Evolutionary conservation across 495 filamentous ascomycete genomes (phyloP).

Genomic region (Penicillium salamii): DNA sequence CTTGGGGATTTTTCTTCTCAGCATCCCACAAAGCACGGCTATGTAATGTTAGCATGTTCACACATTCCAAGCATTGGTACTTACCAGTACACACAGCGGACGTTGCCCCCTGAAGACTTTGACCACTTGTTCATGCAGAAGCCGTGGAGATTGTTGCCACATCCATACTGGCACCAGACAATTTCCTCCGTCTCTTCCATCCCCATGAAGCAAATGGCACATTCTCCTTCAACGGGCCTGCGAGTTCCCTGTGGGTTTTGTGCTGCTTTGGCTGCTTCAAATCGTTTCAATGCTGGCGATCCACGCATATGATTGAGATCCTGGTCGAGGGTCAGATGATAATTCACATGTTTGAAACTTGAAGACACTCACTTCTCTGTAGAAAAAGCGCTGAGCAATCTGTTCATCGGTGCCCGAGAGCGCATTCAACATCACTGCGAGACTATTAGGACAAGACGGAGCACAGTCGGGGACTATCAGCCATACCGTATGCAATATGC

Average conservation of each 20-base stretch:
- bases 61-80: slow-evolving; percentile 5
- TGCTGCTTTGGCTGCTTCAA: neutral
- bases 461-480: neutral
- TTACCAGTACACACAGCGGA: slow-evolving; percentile 67
- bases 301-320: neutral
- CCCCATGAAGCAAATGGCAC: slow-evolving; percentile 75
- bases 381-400: neutral
- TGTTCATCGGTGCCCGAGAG: slow-evolving; percentile 53
- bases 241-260: slow-evolving; percentile 15
- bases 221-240: slow-evolving; percentile 68
- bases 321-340: neutral
- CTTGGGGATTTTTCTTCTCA: neutral
- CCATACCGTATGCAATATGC: slow-evolving; percentile 61
- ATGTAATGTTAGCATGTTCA: neutral
- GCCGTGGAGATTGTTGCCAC: slow-evolving; percentile 77
- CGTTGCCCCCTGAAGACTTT: slow-evolving; percentile 30
- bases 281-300: neutral
- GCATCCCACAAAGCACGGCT: slow-evolving; percentile 58
- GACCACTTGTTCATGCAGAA: slow-evolving; percentile 72
- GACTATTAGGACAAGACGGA: neutral
- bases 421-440: slow-evolving; percentile 40
- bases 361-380: neutral
- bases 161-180: slow-evolving; percentile 69
- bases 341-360: neutral
- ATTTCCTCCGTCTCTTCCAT: slow-evolving; percentile 53